Percentiles rank a stretch among this genome's conserved stretches.
Evolutionary conservation across 768 basidiomycete genomes (phyloP).

Genomic region (Psilocybe tampanensis): DNA sequence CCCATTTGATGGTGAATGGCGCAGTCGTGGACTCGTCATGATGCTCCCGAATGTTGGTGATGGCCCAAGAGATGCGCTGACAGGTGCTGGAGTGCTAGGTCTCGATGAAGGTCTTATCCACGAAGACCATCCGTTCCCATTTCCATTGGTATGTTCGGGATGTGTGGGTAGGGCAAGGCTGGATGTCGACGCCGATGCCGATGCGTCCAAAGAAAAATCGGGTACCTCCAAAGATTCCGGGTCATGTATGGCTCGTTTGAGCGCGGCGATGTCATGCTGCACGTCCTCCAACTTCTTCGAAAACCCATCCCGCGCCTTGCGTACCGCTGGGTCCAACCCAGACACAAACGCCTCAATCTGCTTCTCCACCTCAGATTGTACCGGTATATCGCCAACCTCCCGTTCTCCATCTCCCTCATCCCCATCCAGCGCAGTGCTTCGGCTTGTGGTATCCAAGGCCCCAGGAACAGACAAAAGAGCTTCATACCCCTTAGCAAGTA

Average conservation of each 20-base stretch:
- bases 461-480: slow-evolving; percentile 65
- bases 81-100: slow-evolving; percentile 39
- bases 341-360: slow-evolving; percentile 60
- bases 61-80: slow-evolving; percentile 19
- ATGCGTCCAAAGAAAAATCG: slow-evolving; percentile 4
- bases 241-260: slow-evolving; percentile 64
- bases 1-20: slow-evolving; percentile 45
- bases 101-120: slow-evolving; percentile 49
- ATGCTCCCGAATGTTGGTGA: slow-evolving; percentile 70
- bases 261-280: slow-evolving; percentile 71
- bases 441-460: slow-evolving; percentile 29
- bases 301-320: slow-evolving; percentile 51
- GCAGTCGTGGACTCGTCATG: slow-evolving; percentile 64
- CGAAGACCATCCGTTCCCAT: slow-evolving; percentile 51
- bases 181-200: slow-evolving; percentile 15
- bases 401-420: background rate
- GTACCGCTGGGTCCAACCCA: slow-evolving; percentile 50
- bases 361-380: slow-evolving; percentile 40
- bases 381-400: slow-evolving; percentile 18
- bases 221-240: slow-evolving; percentile 24
- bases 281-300: slow-evolving; percentile 68
- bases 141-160: background rate
- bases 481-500: slow-evolving; percentile 67
- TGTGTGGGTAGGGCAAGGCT: slow-evolving; percentile 10
- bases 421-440: background rate